Conservation (phyloP, 2,329 filamentous ascomycete species). For the Colletotrichum abscissum region DNA sequence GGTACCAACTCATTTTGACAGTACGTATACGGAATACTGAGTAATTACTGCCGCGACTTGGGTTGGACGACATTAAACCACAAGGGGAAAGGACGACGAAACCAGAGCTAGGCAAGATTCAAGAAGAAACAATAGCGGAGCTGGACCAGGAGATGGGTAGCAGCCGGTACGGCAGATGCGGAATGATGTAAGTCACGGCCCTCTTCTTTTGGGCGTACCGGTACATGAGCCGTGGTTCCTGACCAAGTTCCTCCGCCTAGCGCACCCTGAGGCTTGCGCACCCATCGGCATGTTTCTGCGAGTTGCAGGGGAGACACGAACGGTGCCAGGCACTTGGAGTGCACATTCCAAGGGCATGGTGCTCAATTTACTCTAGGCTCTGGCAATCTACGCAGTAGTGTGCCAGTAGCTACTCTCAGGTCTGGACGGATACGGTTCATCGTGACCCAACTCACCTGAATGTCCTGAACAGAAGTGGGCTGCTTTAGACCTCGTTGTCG, state of each 20-base stretch:
- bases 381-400: neutral
- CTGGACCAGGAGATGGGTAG: neutral
- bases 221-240: neutral
- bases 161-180: neutral
- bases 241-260: slow-evolving; percentile 3
- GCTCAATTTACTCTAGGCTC: neutral
- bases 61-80: neutral
- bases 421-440: neutral
- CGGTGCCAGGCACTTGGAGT: slow-evolving; percentile 9
- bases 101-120: slow-evolving; percentile 1
- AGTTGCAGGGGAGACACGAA: slow-evolving; percentile 14
- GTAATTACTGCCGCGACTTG: neutral
- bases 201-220: neutral
- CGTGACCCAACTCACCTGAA: neutral
- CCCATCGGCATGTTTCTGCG: slow-evolving; percentile 21
- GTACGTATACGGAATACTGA: neutral
- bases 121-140: slow-evolving; percentile 22
- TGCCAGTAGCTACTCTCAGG: too few relatives aligned
- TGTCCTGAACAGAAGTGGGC: neutral
- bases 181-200: neutral
- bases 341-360: neutral
- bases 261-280: neutral
- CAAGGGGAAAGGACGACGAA: slow-evolving; percentile 10
- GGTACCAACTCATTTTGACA: neutral
- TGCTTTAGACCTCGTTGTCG: neutral